Percentiles rank a stretch among this genome's conserved stretches.
phyloP scores from a whole-genome alignment of 352 stramenopile genomes.

The Blastocystis sp. region DNA sequence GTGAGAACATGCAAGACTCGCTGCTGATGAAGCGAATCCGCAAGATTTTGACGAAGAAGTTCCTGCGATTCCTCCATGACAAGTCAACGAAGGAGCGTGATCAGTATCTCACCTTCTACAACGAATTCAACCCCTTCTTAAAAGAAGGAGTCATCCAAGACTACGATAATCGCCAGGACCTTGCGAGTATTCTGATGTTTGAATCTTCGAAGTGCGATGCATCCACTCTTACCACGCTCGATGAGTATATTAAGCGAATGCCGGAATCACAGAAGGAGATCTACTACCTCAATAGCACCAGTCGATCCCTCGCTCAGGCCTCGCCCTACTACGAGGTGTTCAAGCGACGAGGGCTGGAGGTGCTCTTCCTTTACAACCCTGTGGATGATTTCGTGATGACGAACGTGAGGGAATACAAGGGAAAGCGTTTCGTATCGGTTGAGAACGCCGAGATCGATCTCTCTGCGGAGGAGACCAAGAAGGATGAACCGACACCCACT shows the following conservation, averaged over 20 bases:
- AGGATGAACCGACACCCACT: constrained; percentile 59
- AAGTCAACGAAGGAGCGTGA: constrained; percentile 84
- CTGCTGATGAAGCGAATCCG: constrained; percentile 88
- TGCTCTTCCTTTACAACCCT: constrained; percentile 94
- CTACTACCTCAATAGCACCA: constrained; percentile 94
- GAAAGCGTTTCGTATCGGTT: constrained; percentile 85
- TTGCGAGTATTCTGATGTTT: constrained; percentile 95
- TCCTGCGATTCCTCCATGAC: constrained; percentile 73
- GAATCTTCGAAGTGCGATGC: constrained; percentile 85
- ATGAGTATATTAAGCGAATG: constrained; percentile 94
- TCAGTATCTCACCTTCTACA: constrained; percentile 89
- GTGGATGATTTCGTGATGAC: constrained; percentile 99
- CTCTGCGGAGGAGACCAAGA: constrained; percentile 68
- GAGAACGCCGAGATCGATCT: constrained; percentile 90
- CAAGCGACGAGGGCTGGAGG: constrained; percentile 79
- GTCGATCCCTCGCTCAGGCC: constrained; percentile 82
- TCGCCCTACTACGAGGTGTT: constrained; percentile 99
- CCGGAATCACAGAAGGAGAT: constrained; percentile 93
- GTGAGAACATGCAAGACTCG: constrained; percentile 97
- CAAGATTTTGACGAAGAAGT: constrained; percentile 84
- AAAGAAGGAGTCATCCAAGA: constrained; percentile 66
- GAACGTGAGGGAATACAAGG: constrained; percentile 92
- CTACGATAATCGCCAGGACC: constrained; percentile 71
- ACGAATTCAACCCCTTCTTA: constrained; percentile 80
- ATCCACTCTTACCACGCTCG: constrained; percentile 85